These are phyloP conservation scores for Xylaria castorea DNA, from an alignment of 495 filamentous ascomycete genomes.

Conservation along the genomic window DNA sequence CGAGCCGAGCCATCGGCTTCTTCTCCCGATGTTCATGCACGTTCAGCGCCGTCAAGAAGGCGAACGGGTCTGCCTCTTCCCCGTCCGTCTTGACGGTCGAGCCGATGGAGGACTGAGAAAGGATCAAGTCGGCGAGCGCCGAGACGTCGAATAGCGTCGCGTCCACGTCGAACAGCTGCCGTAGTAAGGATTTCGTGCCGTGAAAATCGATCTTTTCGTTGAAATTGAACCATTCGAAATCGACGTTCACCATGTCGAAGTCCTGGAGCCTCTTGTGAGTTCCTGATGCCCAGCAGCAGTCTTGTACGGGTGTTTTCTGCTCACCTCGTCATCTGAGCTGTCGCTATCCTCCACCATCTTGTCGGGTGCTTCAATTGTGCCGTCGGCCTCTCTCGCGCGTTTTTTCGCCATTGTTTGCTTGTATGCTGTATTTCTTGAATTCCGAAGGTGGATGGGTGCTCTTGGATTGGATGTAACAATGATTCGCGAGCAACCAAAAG, in stretches of 20 bases:
- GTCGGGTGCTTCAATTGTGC: slow-evolving; percentile 47
- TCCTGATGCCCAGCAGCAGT: no score
- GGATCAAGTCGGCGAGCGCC: slow-evolving; percentile 82
- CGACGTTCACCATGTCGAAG: slow-evolving; percentile 88
- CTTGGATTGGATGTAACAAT: background rate
- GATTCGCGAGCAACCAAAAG: background rate
- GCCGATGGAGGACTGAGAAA: slow-evolving; percentile 86
- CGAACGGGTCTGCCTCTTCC: slow-evolving; percentile 92
- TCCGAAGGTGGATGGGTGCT: background rate
- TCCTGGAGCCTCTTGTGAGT: slow-evolving; percentile 62
- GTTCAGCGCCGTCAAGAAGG: slow-evolving; percentile 91
- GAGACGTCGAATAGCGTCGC: slow-evolving; percentile 84
- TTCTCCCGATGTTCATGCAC: slow-evolving; percentile 80
- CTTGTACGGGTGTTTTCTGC: slow-evolving; percentile 16
- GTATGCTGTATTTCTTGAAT: background rate
- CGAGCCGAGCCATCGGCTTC: slow-evolving; percentile 70
- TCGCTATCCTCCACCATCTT: slow-evolving; percentile 58
- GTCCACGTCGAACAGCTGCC: slow-evolving; percentile 94
- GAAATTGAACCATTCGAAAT: slow-evolving; percentile 99
- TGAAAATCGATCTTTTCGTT: slow-evolving; percentile 91
- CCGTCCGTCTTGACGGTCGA: slow-evolving; percentile 96
- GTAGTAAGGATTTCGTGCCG: slow-evolving; percentile 86
- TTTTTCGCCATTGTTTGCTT: slow-evolving; percentile 55
- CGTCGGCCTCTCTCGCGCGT: slow-evolving; percentile 53
- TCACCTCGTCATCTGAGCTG: slow-evolving; percentile 53